Evolutionary conservation across 345 rosid genomes (phyloP), one percentile per base, ranked within the genome.

Genomic region (Physaria fendleri): DNA sequence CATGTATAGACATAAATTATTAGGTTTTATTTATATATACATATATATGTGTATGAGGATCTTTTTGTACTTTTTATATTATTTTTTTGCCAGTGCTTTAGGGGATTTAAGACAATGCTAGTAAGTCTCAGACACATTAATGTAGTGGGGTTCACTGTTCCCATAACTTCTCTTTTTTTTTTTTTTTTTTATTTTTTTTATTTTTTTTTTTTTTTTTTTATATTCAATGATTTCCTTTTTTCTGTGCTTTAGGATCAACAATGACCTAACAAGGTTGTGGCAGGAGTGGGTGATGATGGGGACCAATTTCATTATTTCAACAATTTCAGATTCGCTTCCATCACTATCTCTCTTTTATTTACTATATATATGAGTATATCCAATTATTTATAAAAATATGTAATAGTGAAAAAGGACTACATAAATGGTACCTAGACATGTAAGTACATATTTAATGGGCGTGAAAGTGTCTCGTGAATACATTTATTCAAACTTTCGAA

Each of bases 241-340:
- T 29, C 4, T 58, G 49, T 53, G 43, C 59, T 56, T 55, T 46
- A 56, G 59, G 69, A 62, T 55, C 52, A 56, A 56, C 52, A 56
- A 56, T 69, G 69, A 56, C 69, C 69, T 69, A 69, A 69, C 69
- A 69, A 32, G 64, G 37, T 56, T 70, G 64, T 56, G 69, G 69
- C 68, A 69, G 43, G 43, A 69, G 73, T 69, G 68, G 68, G 62
- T 61, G 44, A 62, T 54, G 49, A 61, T 38, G 68, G 73, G 73
- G 73, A 61, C 73, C 73, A 61, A 60, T 60, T 68, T 68, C 34
- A 68, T 61, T 68, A 61, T 68, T 68, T 68, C 73, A 53, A 68
- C 56, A 68, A 52, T 68, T 44, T 60, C 43, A 37, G 73, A 68
- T 60, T 61, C 61, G 50, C 49, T 61, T 68, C 62, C 73, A 68